Conservation (phyloP, 371 early-diverging fungal genomes). For the Syncephalastrum monosporum region DNA sequence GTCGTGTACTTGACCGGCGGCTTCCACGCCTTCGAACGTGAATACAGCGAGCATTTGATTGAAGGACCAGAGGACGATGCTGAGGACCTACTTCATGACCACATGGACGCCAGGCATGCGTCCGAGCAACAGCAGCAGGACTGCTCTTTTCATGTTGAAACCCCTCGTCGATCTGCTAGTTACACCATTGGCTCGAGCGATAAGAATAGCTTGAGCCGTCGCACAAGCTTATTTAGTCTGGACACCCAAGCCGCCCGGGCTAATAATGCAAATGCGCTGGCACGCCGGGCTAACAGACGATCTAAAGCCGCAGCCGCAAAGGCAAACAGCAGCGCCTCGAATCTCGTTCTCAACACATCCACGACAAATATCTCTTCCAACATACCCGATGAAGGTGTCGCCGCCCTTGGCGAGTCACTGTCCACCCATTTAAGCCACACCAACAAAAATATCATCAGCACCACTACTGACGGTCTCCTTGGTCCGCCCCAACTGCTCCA, state of each 20-base stretch:
- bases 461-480: slow-evolving; percentile 4
- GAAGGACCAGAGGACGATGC: slow-evolving; percentile 14
- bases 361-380: too few relatives aligned
- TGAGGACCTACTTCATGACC: slow-evolving; percentile 7
- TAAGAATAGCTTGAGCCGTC: slow-evolving; percentile 22
- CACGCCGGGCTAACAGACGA: slow-evolving; percentile 38
- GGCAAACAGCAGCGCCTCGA: slow-evolving; percentile 7
- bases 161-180: slow-evolving; percentile 45
- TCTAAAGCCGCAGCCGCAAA: slow-evolving; percentile 16
- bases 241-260: slow-evolving; percentile 52
- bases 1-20: slow-evolving; percentile 38
- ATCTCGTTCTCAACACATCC: slow-evolving; percentile 3
- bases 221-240: slow-evolving; percentile 47
- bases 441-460: slow-evolving; percentile 4
- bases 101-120: slow-evolving; percentile 1
- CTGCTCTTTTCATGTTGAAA: background rate
- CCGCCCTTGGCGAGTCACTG: too few relatives aligned
- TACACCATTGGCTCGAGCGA: slow-evolving; percentile 40
- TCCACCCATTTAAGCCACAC: background rate
- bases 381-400: too few relatives aligned
- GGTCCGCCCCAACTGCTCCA: slow-evolving; percentile 9
- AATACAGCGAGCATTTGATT: slow-evolving; percentile 7
- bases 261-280: slow-evolving; percentile 49
- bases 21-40: slow-evolving; percentile 28
- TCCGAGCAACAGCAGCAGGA: slow-evolving; percentile 6